Evolutionary conservation across 2,329 filamentous ascomycete genomes (phyloP).

Genomic region (Diaporthe vexans): DNA sequence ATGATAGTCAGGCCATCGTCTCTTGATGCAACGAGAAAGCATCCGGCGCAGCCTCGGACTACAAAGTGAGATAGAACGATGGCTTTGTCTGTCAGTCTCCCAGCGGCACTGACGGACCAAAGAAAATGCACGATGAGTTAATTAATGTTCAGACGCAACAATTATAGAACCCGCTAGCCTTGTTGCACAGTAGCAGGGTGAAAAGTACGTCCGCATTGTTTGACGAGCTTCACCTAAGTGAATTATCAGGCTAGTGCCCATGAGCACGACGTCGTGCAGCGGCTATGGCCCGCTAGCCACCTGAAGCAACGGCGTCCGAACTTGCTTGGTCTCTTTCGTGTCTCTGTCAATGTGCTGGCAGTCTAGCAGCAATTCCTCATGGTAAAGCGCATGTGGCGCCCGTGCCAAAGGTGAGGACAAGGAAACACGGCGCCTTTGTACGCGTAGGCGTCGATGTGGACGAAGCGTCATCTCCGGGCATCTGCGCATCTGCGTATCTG

Average conservation of each 20-base stretch:
- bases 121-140: neutral
- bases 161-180: conserved; percentile 5
- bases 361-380: neutral
- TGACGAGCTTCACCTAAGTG: neutral
- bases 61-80: neutral
- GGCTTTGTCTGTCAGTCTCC: conserved; percentile 20
- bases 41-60: conserved; percentile 15
- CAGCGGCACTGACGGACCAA: neutral
- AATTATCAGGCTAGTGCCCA: conserved; percentile 9
- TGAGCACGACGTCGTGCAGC: conserved; percentile 25
- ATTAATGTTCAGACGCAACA: conserved; percentile 1
- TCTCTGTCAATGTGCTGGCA: neutral
- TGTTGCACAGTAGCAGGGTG: conserved; percentile 10
- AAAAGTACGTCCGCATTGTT: neutral
- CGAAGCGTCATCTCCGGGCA: neutral
- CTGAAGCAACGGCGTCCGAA: conserved; percentile 30
- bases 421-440: neutral
- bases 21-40: neutral
- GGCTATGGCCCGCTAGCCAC: neutral
- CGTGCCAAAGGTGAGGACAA: neutral
- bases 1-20: conserved; percentile 9
- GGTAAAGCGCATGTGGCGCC: neutral
- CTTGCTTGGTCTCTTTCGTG: conserved; percentile 9
- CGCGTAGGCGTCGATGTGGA: neutral
- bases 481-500: neutral